These are phyloP conservation scores for Geotrichum macrosporum DNA, from an alignment of 1,139 yeast genomes.

Conservation along the genomic window DNA sequence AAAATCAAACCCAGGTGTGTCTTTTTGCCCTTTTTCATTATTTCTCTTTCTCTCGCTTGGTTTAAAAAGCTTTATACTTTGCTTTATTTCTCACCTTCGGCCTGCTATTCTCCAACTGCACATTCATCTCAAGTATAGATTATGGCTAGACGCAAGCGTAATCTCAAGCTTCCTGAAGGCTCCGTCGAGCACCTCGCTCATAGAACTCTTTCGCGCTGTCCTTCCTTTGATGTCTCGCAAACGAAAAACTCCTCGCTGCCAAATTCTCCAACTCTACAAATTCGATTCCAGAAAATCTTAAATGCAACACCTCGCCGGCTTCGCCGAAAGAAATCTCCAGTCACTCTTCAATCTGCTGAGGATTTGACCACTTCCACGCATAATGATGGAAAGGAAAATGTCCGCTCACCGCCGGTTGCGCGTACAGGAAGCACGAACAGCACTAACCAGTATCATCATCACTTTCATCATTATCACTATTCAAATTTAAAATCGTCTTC, in stretches of 20 bases:
- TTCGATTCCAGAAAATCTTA: slow-evolving; percentile 1
- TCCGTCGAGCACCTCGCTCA: slow-evolving; percentile 19
- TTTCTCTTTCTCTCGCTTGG: too few species aligned
- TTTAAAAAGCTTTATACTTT: too few species aligned
- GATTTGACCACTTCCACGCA: not conserved
- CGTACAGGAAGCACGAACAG: not conserved
- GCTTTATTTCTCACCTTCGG: not conserved
- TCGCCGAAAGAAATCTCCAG: not conserved
- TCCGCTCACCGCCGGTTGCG: not conserved
- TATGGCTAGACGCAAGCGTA: slow-evolving; percentile 14
- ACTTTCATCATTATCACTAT: slow-evolving; percentile 12
- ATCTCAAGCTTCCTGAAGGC: slow-evolving; percentile 15
- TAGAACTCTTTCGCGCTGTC: not conserved
- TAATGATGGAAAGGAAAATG: not conserved
- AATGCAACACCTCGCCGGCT: not conserved
- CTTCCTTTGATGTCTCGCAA: slow-evolving; percentile 8
- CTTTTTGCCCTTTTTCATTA: too few species aligned
- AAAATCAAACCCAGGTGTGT: too few species aligned
- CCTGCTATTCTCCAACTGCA: not conserved
- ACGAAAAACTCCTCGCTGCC: slow-evolving; percentile 1
- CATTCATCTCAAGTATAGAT: not conserved
- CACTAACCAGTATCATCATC: slow-evolving; percentile 11
- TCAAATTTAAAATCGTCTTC: slow-evolving; percentile 3
- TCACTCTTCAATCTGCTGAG: slow-evolving; percentile 5
- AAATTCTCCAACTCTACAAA: slow-evolving; percentile 3